Evolutionary conservation across 1,284 basidiomycete species (phyloP), one percentile per base, ranked within the genome.

Genomic region (Marasmius sp.): DNA sequence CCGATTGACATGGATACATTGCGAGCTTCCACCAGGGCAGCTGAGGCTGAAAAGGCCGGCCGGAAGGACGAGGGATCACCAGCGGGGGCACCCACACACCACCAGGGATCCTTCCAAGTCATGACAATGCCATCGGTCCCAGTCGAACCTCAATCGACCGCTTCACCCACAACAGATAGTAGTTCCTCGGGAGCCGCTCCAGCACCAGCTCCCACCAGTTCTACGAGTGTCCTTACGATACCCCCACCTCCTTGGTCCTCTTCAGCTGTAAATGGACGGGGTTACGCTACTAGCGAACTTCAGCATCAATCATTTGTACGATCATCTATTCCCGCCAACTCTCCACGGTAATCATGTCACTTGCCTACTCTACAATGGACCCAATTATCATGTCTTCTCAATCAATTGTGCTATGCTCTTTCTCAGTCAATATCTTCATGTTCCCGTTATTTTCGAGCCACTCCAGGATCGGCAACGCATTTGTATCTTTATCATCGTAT

Each of bases 1-100:
- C 80, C 79, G 27, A 90, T 92, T 63, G 88, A 91, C 69, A 80
- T 92, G 71, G 89, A 91, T 66, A 90, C 82, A 48, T 75, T 92
- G 50, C 85, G 89, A 20, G 87, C 87, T 33, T 90, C 88, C 22
- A 85, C 87, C 1, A 77, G 86, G n/a, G 85, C 87, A 2, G 82
- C 82, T 33, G 84, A 85, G 54, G 70, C 71, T 12, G 77, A 80
- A n/a, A 79, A 78, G 63, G 61, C 67, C 14, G 63, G 67, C 18
- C 70, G 70, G 22, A 57, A 65, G 8, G 68, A 68, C 1, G 71
- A 74, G 51, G 76, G 77, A 54, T 72, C 71, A 37, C 66, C 74
- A 33, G 68, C 72, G 64, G 61, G 66, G 3, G 62, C 67, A 2
- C 64, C 70, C 37, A 64, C 68, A 68, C 70, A 81, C 65, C 80